Evolutionary conservation across 805 yeast species (phyloP), one percentile per base, ranked within the genome.

Genomic region (Ogataea pignaliae): DNA sequence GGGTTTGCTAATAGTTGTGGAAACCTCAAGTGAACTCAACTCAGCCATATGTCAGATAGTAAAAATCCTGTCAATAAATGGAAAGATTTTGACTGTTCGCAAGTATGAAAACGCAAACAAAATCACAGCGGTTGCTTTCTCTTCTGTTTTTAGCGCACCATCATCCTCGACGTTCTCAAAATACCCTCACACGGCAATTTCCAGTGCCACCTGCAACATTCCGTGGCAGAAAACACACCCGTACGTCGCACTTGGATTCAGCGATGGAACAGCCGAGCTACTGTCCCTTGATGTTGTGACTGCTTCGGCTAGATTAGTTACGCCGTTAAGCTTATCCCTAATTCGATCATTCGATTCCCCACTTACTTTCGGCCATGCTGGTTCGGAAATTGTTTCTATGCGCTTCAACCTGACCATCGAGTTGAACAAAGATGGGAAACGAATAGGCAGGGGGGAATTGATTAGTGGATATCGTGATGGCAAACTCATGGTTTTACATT

Each of bases 381-480:
- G 31, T 6, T 7, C 53, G 11, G 48, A 39, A 2, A 58, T 71
- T 10, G 59, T 64, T 0, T 55, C 65, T 8, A 59, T 68, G 6
- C 70, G 61, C 37, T 56, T 69, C 43, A 63, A 61, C 34, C 43
- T 71, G 39, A 59, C 56, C 26, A 53, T 61, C 34, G 62, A 51
- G 30, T 42, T 57, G 14, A 60, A 64, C 45, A 67, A 59, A 10
- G 65, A 60, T 17, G 74, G 75, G 42, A 56, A 21, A 41, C 66
- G 35, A 17, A 31, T 42, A 3, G 58, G 58, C 2, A 44, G 60
- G 34, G 58, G 68, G 10, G 73, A 70, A 42, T 51, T 82, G 26
- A 64, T 78, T 9, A 68, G 78, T 28, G 87, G 86, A 3, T 85
- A 81, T 52, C 51, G 65, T 4, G 54, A 57, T 10, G 87, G 88